Base-by-base conservation (phyloP, 208 protist genomes). In the Acanthamoeba triangularis region DNA sequence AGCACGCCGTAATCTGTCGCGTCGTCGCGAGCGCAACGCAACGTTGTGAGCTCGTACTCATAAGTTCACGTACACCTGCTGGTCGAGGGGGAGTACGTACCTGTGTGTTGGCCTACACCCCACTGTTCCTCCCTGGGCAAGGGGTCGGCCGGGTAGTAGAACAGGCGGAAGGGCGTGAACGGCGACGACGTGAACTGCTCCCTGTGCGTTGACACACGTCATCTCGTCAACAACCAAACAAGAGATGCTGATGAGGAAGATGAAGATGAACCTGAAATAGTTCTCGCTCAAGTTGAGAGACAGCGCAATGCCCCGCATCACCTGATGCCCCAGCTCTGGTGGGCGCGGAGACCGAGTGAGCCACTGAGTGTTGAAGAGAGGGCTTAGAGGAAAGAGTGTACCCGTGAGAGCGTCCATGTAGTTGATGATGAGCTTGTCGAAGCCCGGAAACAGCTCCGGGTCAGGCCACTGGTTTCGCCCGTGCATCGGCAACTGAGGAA, bases 181-280 rank as follows among this genome's bases (percentile, higher is more conserved):
- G 65, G 65, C 65, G 65, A 72, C 28, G 65, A 72, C 65, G 65
- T 72, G 30, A 72, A 72, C 65, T 72, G 65, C 65, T 72, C 65
- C 30, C 65, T 65, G 59, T 11, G 18, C 25, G 25, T 10, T 65
- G 23, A n/a, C 16, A 8, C 56, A 25, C 13, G 13, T 61, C 56
- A 61, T 13, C 5, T 52, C 7, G 3, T 52, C 4, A 59, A 30
- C 59, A 59, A 23, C 1, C 49, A 18, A 54, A 54, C 49, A 54
- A 0, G 7, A 11, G 49, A 18, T 1, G 37, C 2, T 41, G 37
- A 41, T 41, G 37, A 41, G 37, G 37, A 41, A 41, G 52, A 23
- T 59, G 54, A 59, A 14, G 54, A 25, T 59, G 54, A 2, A 65
- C 59, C 59, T 30, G 65, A 72, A 72, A 30, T 72, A 72, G 65